phyloP scores from a whole-genome alignment of 371 early-diverging fungal genomes.

The Rhizopus delemar region DNA sequence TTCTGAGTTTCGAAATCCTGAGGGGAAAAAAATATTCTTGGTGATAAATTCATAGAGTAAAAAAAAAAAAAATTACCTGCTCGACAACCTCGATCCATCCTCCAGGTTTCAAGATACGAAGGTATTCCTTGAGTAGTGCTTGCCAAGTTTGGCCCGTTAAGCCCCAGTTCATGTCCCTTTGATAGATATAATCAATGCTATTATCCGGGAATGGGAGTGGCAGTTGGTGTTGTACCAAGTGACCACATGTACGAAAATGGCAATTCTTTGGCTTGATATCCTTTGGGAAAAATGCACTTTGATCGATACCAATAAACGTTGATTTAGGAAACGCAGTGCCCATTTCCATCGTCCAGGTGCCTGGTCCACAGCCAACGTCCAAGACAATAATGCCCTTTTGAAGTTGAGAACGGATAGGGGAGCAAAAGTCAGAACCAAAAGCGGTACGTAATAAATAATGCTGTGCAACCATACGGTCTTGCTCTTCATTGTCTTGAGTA shows the following conservation, averaged over 20 bases:
- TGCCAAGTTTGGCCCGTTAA: constrained; percentile 36
- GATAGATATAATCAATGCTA: constrained; percentile 49
- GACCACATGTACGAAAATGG: constrained; percentile 38
- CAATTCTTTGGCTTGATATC: constrained; percentile 54
- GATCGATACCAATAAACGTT: constrained; percentile 48
- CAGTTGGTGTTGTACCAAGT: constrained; percentile 20
- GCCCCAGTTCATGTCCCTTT: constrained; percentile 47
- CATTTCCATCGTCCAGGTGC: constrained; percentile 55
- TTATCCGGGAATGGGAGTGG: constrained; percentile 47
- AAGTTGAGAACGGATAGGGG: constrained; percentile 33
- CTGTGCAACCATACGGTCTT: constrained; percentile 50
- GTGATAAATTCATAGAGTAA: too few relatives aligned
- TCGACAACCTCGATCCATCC: constrained; percentile 52
- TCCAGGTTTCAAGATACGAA: constrained; percentile 47
- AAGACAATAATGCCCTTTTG: constrained; percentile 43
- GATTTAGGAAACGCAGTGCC: constrained; percentile 41
- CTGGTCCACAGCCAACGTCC: constrained; percentile 51
- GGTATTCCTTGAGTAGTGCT: constrained; percentile 36
- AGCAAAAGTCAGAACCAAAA: constrained; percentile 42
- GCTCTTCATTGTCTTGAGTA: constrained; percentile 37
- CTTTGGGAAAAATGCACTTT: constrained; percentile 28
- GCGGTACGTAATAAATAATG: constrained; percentile 51
- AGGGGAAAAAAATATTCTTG: background rate
- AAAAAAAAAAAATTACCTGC: constrained; percentile 16
- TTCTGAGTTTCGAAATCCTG: constrained; percentile 47